These are phyloP conservation scores for Sisymbrium altissimum DNA, from an alignment of 345 rosid species.

Conservation along the genomic window DNA sequence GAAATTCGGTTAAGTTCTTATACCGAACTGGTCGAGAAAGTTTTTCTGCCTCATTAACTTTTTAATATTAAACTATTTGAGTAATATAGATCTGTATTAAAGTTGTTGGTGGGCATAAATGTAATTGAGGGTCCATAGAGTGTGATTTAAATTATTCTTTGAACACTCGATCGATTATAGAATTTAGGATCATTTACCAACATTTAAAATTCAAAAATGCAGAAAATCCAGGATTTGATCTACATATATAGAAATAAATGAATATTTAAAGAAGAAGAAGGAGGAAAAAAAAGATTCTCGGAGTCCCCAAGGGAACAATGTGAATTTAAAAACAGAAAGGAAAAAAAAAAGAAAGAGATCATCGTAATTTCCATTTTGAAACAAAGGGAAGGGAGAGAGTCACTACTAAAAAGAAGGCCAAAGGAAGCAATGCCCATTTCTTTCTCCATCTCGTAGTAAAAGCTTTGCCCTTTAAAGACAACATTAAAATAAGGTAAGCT, in stretches of 20 bases:
- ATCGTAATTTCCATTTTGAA: slow-evolving; percentile 26
- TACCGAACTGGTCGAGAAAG: too few relatives aligned
- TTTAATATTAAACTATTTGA: too few relatives aligned
- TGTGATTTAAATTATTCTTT: background rate
- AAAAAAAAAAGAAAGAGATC: background rate
- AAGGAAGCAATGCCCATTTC: background rate
- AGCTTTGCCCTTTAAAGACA: slow-evolving; percentile 12
- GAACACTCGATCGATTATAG: background rate
- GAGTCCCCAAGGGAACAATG: slow-evolving; percentile 29
- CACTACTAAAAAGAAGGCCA: background rate
- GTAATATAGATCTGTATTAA: too few relatives aligned
- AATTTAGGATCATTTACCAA: background rate
- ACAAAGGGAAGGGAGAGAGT: background rate
- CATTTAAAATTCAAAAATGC: background rate
- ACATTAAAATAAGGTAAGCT: slow-evolving; percentile 30
- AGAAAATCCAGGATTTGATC: slow-evolving; percentile 4
- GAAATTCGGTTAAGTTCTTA: too few relatives aligned
- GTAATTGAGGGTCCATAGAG: slow-evolving; percentile 4
- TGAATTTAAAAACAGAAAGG: background rate
- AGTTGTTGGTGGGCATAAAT: too few relatives aligned
- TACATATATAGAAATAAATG: background rate
- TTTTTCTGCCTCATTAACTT: too few relatives aligned
- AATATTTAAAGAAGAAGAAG: background rate
- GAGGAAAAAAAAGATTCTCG: slow-evolving; percentile 16
- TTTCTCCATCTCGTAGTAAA: background rate